Base-by-base conservation (phyloP, 23 red algal species). In the Agarophyton chilense region DNA sequence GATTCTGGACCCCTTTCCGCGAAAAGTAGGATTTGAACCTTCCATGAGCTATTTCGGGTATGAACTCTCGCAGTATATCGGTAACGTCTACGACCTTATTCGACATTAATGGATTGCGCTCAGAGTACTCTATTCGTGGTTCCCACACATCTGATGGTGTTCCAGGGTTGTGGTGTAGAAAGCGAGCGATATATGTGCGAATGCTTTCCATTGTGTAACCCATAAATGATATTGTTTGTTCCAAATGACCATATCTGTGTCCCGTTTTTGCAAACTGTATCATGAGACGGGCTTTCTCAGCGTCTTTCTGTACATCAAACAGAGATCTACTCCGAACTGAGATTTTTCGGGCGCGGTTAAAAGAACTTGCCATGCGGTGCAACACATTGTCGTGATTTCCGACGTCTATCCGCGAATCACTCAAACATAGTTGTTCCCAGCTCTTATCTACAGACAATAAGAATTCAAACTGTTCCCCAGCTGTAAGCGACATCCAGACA, bases 161-260 rank as follows among this genome's bases (percentile, higher is more conserved):
- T 24, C 7, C 35, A 25, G 43, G 39, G 19, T 38, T 25, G 38
- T 14, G 1, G 40, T 72, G 62, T 0, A 73, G 34, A 32, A 32
- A 77, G 11, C 50, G 36, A 36, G 61, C 85, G 9, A 89, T 35
- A 65, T 49, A 47, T 13, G 71, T 58, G 51, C 85, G 67, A 31
- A 89, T 71, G 25, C 9, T 52, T 54, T 89, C 85, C 85, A 89
- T 77, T 35, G 67, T 31, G 29, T 78, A 89, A 7, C 85, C 85
- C 85, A 89, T 89, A 55, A 89, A 89, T 13, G 71, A 76, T 33
- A 89, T 41, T 57, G 52, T 77, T 44, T 89, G 85, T 11, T 79
- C 73, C 38, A 89, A 42, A 41, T 78, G 85, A 4, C 43, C 44
- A 51, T 75, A 87, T 21, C 22, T 60, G 18, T 72, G 82, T 26